phyloP scores from a whole-genome alignment of 441 rosid genomes.

The Manihot esculenta region DNA sequence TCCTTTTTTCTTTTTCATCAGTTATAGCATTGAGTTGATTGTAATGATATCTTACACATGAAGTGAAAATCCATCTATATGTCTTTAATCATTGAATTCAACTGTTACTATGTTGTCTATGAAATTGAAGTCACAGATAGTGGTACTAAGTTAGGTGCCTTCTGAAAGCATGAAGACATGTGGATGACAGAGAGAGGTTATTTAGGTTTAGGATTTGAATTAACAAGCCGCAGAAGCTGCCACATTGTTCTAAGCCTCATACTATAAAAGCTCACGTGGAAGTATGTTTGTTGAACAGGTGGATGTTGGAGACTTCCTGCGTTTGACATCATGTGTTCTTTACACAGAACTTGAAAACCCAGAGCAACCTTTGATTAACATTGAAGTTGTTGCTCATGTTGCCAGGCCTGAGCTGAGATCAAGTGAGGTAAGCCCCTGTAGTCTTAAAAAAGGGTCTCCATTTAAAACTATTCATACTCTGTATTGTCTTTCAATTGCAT shows the following conservation, averaged over 20 bases:
- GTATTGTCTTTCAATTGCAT: neutral
- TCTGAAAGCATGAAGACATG: neutral
- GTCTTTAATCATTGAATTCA: neutral
- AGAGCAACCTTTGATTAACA: slow-evolving; percentile 63
- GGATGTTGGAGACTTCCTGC: slow-evolving; percentile 80
- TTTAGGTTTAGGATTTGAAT: neutral
- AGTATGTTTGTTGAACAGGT: slow-evolving; percentile 42
- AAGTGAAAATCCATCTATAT: neutral
- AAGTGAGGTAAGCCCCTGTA: slow-evolving; percentile 55
- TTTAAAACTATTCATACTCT: neutral
- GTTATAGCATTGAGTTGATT: neutral
- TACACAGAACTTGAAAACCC: slow-evolving; percentile 62
- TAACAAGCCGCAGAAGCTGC: neutral
- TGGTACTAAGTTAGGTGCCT: neutral
- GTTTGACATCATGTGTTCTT: slow-evolving; percentile 72
- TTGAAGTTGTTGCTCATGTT: slow-evolving; percentile 92
- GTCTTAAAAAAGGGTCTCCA: neutral
- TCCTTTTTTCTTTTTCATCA: neutral
- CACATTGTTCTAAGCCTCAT: neutral
- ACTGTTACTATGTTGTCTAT: neutral
- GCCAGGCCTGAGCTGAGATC: slow-evolving; percentile 78
- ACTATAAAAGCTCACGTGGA: neutral
- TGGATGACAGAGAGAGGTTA: neutral
- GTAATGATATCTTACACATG: neutral
- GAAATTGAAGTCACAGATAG: neutral